Conservation (phyloP, 192 early-diverging fungal species). For the Helicostylum pulchrum region DNA sequence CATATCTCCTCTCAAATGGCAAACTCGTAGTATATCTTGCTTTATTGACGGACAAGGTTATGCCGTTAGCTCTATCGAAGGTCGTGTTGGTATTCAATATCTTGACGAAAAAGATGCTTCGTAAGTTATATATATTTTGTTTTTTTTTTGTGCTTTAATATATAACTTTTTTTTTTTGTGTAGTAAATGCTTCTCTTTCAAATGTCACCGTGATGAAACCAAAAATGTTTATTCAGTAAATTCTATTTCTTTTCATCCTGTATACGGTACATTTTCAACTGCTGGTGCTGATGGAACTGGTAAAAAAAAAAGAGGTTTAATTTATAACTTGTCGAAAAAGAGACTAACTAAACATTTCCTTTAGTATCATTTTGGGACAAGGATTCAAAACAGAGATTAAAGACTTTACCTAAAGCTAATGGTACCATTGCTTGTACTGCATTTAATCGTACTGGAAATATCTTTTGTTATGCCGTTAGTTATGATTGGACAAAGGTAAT, state of each 20-base stretch:
- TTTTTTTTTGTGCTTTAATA: neutral
- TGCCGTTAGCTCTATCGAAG: constrained; percentile 93
- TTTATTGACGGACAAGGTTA: constrained; percentile 78
- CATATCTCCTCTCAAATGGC: constrained; percentile 74
- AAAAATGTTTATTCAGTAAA: constrained; percentile 66
- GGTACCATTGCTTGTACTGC: constrained; percentile 69
- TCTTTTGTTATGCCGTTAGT: constrained; percentile 90
- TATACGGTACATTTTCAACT: constrained; percentile 85
- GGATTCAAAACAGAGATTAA: constrained; percentile 81
- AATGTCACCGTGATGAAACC: constrained; percentile 83
- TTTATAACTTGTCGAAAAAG: too few relatives aligned
- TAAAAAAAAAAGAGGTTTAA: constrained; percentile 11
- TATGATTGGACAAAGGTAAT: constrained; percentile 81
- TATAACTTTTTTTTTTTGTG: neutral
- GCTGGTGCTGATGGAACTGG: constrained; percentile 82
- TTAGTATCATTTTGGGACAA: constrained; percentile 83
- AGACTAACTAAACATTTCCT: too few relatives aligned
- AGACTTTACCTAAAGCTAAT: constrained; percentile 62
- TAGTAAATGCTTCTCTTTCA: constrained; percentile 84
- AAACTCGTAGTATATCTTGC: constrained; percentile 79
- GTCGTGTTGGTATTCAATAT: constrained; percentile 90
- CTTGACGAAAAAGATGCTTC: constrained; percentile 70
- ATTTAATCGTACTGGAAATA: constrained; percentile 74
- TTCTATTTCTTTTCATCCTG: constrained; percentile 73
- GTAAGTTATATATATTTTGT: constrained; percentile 19